phyloP scores from a whole-genome alignment of 257 asterid species.

The Scutellaria barbata region DNA sequence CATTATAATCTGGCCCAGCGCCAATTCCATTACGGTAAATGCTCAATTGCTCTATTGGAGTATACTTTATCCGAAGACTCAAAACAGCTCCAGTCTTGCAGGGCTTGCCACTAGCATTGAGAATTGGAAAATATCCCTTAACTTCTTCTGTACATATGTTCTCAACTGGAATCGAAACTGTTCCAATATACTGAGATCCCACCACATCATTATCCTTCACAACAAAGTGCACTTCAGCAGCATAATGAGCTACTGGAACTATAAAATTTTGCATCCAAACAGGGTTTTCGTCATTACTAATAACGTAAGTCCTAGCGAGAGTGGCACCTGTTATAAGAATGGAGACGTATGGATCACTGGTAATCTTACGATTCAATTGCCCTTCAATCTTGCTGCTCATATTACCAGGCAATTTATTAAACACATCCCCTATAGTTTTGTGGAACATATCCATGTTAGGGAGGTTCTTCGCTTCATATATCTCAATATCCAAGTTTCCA shows the following conservation, averaged over 20 bases:
- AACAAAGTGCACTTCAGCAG: slow-evolving; percentile 76
- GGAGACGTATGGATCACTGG: slow-evolving; percentile 96
- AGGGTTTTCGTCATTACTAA: slow-evolving; percentile 81
- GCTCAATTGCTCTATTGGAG: slow-evolving; percentile 76
- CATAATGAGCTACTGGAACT: slow-evolving; percentile 89
- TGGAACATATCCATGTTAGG: slow-evolving; percentile 99
- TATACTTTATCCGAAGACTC: slow-evolving; percentile 71
- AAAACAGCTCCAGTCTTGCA: slow-evolving; percentile 86
- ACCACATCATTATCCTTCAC: slow-evolving; percentile 92
- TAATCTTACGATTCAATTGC: slow-evolving; percentile 67
- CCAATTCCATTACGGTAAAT: slow-evolving; percentile 82
- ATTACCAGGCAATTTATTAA: slow-evolving; percentile 73
- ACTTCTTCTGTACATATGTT: slow-evolving; percentile 71
- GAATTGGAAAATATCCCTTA: slow-evolving; percentile 79
- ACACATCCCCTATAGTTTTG: slow-evolving; percentile 87
- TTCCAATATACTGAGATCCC: slow-evolving; percentile 94
- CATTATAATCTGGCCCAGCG: slow-evolving; percentile 82
- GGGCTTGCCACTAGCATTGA: slow-evolving; percentile 72
- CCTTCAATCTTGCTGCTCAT: slow-evolving; percentile 85
- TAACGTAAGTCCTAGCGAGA: slow-evolving; percentile 85
- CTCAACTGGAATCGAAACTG: slow-evolving; percentile 82
- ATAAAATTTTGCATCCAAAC: slow-evolving; percentile 88
- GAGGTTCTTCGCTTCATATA: slow-evolving; percentile 86
- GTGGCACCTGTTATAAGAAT: slow-evolving; percentile 67
- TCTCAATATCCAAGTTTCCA: slow-evolving; percentile 89